Evolutionary conservation across 23 red algal genomes (phyloP), one percentile per base, ranked within the genome.

Genomic region (Gracilaria gracilis): DNA sequence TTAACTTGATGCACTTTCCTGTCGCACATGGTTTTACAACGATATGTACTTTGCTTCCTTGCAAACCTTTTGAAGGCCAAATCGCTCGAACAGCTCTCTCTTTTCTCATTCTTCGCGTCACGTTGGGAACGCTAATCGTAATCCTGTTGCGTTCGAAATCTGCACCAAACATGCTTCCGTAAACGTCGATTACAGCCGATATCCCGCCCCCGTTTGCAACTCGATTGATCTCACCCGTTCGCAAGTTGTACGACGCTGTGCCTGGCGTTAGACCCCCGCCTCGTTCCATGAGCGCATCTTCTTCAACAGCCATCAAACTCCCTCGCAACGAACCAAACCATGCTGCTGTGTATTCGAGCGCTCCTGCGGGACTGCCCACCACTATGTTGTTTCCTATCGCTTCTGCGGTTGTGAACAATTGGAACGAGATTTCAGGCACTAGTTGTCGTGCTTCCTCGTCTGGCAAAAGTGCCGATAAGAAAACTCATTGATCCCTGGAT

Each of bases 391-490:
- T 57, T 24, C 1, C 49, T 35, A 57, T 80, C 6, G 76, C 76
- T 11, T 80, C 76, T 61, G 31, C 32, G 20, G n/a, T 80, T 47
- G 46, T 80, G 48, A 80, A 80, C 36, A 80, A 48, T 1, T 48
- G 76, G 1, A 61, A n/a, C 31, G 76, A 11, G 25, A 58, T 34
- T 3, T 37, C 76, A 50, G 76, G 76, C 16, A 57, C 47, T 13
- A 55, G 32, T 17, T 16, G 12, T 42, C 49, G 39, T 2, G 76
- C 76, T 24, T 58, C 46, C n/a, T 80, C 46, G 4, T 32, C 36
- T 29, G 47, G 36, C 6, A 80, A 14, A 35, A 9, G 32, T 19
- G 76, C 17, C 14, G 46, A n/a, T 15, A 80, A 31, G 23, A 80
- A 57, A 5, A 61, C 54, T n/a, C 76, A 54, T 48, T 57, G 76